Evolutionary conservation across 495 filamentous ascomycete species (phyloP).

Genomic region (Hypoxylon cercidicola): DNA sequence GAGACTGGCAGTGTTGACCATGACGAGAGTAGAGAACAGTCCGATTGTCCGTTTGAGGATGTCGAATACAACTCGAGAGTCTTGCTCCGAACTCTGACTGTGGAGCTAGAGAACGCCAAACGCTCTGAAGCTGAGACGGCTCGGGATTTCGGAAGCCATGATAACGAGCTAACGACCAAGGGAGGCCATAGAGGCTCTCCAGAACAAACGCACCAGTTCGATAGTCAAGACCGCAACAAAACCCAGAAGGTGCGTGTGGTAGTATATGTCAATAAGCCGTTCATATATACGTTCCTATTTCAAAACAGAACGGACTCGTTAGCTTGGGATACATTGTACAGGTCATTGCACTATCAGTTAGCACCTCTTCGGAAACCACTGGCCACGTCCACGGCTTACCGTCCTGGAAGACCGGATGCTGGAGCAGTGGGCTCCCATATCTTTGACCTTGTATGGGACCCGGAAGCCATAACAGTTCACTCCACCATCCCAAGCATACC

Average conservation of each 20-base stretch:
- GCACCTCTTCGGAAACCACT: slow-evolving; percentile 79
- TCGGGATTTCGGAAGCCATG: slow-evolving; percentile 57
- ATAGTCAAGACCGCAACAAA: slow-evolving; percentile 62
- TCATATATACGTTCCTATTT: slow-evolving; percentile 93
- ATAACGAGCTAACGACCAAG: slow-evolving; percentile 43
- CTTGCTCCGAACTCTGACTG: slow-evolving; percentile 58
- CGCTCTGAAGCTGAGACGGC: slow-evolving; percentile 51
- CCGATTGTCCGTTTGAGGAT: slow-evolving; percentile 42
- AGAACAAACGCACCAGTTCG: slow-evolving; percentile 43
- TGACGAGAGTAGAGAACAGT: slow-evolving; percentile 33
- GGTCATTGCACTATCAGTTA: slow-evolving; percentile 83
- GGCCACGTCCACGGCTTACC: slow-evolving; percentile 68
- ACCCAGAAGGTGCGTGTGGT: slow-evolving; percentile 73
- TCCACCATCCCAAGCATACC: slow-evolving; percentile 94
- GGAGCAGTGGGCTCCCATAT: slow-evolving; percentile 62
- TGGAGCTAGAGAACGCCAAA: slow-evolving; percentile 58
- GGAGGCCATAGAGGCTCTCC: slow-evolving; percentile 29
- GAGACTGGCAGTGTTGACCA: slow-evolving; percentile 44
- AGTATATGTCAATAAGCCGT: slow-evolving; percentile 79
- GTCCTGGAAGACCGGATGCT: slow-evolving; percentile 56
- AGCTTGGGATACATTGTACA: slow-evolving; percentile 75
- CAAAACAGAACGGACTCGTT: slow-evolving; percentile 73
- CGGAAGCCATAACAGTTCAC: slow-evolving; percentile 76
- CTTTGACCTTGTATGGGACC: slow-evolving; percentile 89
- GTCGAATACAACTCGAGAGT: slow-evolving; percentile 52